phyloP scores from a whole-genome alignment of 2,329 filamentous ascomycete species.

The Escovopsis sp. region DNA sequence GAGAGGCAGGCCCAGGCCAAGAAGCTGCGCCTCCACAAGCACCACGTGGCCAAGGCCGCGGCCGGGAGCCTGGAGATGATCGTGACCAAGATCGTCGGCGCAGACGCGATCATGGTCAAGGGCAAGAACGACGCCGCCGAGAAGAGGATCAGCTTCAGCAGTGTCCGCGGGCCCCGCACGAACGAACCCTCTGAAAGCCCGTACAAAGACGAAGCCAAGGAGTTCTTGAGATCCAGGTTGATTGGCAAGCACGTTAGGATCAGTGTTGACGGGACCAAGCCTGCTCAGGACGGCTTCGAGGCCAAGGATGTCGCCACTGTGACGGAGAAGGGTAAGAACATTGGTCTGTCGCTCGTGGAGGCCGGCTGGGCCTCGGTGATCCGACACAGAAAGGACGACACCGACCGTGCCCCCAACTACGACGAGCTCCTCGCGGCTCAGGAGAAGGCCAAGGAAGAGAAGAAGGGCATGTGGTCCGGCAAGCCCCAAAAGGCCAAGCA shows the following conservation, averaged over 20 bases:
- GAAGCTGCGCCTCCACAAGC: constrained; percentile 67
- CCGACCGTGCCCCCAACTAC: constrained; percentile 85
- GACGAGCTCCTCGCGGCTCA: constrained; percentile 74
- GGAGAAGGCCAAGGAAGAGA: constrained; percentile 68
- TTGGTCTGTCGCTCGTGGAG: constrained; percentile 75
- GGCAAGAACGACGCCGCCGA: constrained; percentile 68
- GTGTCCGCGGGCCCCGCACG: constrained; percentile 81
- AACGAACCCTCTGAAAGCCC: constrained; percentile 76
- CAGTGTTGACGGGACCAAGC: constrained; percentile 77
- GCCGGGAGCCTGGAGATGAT: constrained; percentile 60
- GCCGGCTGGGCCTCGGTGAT: constrained; percentile 89
- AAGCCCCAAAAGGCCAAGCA: constrained; percentile 74
- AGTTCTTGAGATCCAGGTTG: constrained; percentile 81
- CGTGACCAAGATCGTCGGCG: constrained; percentile 73
- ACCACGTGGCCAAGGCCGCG: constrained; percentile 57
- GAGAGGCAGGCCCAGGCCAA: constrained; percentile 72
- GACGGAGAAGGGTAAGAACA: constrained; percentile 68
- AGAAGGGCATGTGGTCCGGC: constrained; percentile 88
- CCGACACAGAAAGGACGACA: constrained; percentile 86
- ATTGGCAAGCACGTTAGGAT: constrained; percentile 94
- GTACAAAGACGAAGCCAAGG: constrained; percentile 87
- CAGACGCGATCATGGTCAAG: constrained; percentile 76
- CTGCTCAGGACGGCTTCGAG: constrained; percentile 80
- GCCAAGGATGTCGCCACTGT: constrained; percentile 90
- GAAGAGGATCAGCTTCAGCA: constrained; percentile 84